phyloP scores from a whole-genome alignment of 75 land plant species.

The Pinus tabuliformis region DNA sequence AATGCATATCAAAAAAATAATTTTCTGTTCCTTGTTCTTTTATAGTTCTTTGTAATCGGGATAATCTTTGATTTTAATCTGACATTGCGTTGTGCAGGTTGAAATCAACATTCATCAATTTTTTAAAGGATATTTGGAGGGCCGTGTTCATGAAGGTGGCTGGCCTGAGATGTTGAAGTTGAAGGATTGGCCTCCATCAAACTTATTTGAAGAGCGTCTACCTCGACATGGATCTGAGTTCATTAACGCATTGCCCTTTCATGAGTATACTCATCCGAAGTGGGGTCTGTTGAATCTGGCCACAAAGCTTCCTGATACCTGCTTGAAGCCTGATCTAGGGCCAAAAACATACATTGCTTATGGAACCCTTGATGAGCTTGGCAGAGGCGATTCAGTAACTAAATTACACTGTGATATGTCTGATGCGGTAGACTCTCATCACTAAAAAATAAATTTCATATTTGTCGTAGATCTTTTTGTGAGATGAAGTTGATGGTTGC shows the following conservation, averaged over 20 bases:
- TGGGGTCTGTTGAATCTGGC: slow-evolving; percentile 79
- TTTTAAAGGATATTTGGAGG: slow-evolving; percentile 76
- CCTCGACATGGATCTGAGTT: slow-evolving; percentile 92
- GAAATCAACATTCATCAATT: slow-evolving; percentile 72
- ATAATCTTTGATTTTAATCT: not conserved
- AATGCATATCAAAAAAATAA: not conserved
- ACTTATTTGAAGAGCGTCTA: slow-evolving; percentile 71
- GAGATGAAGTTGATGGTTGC: not conserved
- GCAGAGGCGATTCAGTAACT: slow-evolving; percentile 92
- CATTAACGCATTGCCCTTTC: slow-evolving; percentile 68
- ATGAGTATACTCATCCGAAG: slow-evolving; percentile 82
- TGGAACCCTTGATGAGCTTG: slow-evolving; percentile 76
- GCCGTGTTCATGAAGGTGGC: slow-evolving; percentile 44
- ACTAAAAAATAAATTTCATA: not conserved
- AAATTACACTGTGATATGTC: slow-evolving; percentile 95
- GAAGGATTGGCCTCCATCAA: slow-evolving; percentile 93
- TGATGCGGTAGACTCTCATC: slow-evolving; percentile 63
- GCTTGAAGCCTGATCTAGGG: slow-evolving; percentile 77
- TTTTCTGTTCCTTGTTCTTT: not conserved
- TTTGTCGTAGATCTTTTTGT: not conserved
- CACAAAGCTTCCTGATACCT: slow-evolving; percentile 50
- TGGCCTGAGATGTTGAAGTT: slow-evolving; percentile 93
- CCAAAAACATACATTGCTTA: slow-evolving; percentile 96
- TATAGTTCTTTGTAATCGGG: not conserved
- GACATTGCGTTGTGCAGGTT: slow-evolving; percentile 47